Evolutionary conservation across 306 rosid genomes (phyloP), one percentile per base, ranked within the genome.

Genomic region (Elaeagnus macrophylla): DNA sequence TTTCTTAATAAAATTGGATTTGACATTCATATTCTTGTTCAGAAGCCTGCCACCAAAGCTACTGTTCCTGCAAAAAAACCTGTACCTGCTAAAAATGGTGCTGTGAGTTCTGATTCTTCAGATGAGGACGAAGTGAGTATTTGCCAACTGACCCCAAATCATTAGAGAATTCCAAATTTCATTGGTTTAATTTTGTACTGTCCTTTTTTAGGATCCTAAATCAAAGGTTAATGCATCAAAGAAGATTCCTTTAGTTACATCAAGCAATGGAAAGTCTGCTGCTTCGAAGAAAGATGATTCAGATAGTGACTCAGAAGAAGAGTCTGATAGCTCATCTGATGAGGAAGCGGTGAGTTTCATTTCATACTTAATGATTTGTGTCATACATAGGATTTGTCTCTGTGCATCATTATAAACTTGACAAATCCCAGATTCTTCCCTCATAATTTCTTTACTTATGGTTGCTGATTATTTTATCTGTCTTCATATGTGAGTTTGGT

Each of bases 41-140:
- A 79, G 89, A 72, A 75, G 53, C 76, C 77, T 50, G 80, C 64
- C 7, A 14, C 59, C 1, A 79, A 84, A 35, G 41, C 51, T 48
- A 47, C 41, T 32, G 55, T 53, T 39, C 42, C 75, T 42, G 10
- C 68, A 0, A 77, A 77, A 32, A 76, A 68, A 3, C 61, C 72
- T 4, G 45, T 62, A 39, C 9, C 66, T 1, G 45, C 65, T 7
- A 82, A 82, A 11, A 85, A 79, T n/a, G 82, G 77, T 8, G 12
- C 6, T 10, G 53, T 11, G n/a, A 63, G 71, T 45, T 43, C 64
- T 0, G 70, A 67, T n/a, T 49, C 62, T 41, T 71, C 88, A 10
- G 78, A 66, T 8, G 76, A 72, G 32, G 77, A 61, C 10, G 77
- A 77, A 16, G 88, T 81, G 64, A 73, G 85, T 61, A 15, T 7